Conservation (phyloP, 2,329 filamentous ascomycete genomes). For the Catunica adiposa region DNA sequence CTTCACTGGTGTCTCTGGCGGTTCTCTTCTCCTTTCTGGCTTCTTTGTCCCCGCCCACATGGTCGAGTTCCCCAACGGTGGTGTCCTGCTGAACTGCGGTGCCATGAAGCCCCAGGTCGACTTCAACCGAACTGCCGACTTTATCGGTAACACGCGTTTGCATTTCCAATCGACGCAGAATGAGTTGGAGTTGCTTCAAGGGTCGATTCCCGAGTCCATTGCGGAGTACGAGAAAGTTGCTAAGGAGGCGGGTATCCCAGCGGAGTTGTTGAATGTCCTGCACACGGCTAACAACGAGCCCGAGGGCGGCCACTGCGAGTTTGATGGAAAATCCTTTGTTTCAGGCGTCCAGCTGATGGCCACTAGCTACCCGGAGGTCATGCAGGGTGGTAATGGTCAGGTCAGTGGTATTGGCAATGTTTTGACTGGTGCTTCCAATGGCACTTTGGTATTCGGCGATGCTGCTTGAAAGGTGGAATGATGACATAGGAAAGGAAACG, state of each 20-base stretch:
- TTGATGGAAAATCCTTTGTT: conserved; percentile 37
- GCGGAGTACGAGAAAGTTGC: conserved; percentile 34
- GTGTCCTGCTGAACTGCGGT: conserved; percentile 40
- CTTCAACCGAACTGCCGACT: conserved; percentile 26
- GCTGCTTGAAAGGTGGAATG: conserved; percentile 5
- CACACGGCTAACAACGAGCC: conserved; percentile 43
- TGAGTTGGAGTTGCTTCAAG: conserved; percentile 33
- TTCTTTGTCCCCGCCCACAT: conserved; percentile 43
- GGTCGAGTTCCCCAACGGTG: conserved; percentile 31
- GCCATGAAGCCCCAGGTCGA: conserved; percentile 35
- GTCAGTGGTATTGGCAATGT: conserved; percentile 34
- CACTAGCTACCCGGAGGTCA: conserved; percentile 33
- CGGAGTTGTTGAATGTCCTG: conserved; percentile 29
- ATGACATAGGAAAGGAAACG: neutral
- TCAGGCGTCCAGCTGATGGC: conserved; percentile 41
- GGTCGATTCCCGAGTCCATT: conserved; percentile 33
- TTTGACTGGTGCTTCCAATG: conserved; percentile 21
- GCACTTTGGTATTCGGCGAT: conserved; percentile 7
- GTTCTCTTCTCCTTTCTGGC: conserved; percentile 34
- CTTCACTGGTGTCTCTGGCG: conserved; percentile 42
- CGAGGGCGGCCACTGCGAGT: conserved; percentile 40
- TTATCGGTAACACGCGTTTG: conserved; percentile 31
- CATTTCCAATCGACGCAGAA: conserved; percentile 40
- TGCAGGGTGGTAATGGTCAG: conserved; percentile 32
- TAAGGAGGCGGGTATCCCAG: conserved; percentile 25